Conservation (phyloP, 495 filamentous ascomycete genomes). For the Neurospora sp. region DNA sequence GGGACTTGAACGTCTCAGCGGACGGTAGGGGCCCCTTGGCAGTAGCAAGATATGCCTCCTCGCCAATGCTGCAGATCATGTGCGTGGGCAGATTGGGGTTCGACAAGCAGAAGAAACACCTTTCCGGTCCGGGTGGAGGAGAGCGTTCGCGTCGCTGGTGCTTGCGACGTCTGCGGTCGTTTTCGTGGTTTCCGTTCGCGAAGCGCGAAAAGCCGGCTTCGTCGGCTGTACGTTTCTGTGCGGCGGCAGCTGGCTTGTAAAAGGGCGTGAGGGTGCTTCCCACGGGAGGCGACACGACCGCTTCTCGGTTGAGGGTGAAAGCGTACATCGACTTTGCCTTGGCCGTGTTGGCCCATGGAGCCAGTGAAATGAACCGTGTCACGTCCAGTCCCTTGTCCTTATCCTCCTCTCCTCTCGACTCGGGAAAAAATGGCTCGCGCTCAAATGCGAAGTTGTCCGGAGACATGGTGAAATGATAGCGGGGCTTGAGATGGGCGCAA, state of each 20-base stretch:
- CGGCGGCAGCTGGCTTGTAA: conserved; percentile 11
- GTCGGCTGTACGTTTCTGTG: conserved; percentile 51
- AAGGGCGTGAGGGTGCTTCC: conserved; percentile 69
- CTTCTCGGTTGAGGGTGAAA: conserved; percentile 62
- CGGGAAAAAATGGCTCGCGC: conserved; percentile 84
- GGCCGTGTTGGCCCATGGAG: conserved; percentile 56
- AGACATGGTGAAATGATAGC: conserved; percentile 77
- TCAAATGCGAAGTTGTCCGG: conserved; percentile 61
- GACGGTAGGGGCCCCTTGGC: conserved; percentile 84
- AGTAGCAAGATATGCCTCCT: conserved; percentile 76
- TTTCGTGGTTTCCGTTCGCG: conserved; percentile 48
- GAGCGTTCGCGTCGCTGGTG: conserved; percentile 35
- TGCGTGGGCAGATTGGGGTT: conserved; percentile 75
- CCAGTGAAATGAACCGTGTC: conserved; percentile 84
- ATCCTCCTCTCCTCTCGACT: conserved; percentile 11
- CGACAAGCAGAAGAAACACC: conserved; percentile 91
- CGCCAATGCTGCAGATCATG: conserved; percentile 78
- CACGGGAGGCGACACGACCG: conserved; percentile 44
- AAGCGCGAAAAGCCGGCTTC: conserved; percentile 54
- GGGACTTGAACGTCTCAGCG: conserved; percentile 46
- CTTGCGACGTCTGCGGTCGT: conserved; percentile 46
- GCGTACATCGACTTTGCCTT: conserved; percentile 88
- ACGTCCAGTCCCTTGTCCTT: conserved; percentile 40
- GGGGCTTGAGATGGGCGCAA: conserved; percentile 63
- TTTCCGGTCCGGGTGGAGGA: conserved; percentile 58